These are phyloP conservation scores for Termitomyces sp. DNA, from an alignment of 768 basidiomycete genomes.

Conservation along the genomic window DNA sequence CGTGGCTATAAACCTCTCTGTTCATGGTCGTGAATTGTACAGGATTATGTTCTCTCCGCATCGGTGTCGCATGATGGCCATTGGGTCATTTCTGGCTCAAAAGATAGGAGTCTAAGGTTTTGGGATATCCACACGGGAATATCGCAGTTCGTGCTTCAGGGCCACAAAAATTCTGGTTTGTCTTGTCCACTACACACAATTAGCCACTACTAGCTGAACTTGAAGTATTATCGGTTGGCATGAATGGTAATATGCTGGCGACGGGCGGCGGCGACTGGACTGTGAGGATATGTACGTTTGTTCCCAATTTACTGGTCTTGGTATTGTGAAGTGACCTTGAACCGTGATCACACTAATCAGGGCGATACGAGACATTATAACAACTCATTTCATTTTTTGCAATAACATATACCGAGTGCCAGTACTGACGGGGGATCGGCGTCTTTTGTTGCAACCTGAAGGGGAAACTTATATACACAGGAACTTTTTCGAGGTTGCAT, in stretches of 20 bases:
- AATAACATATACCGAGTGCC: too few relatives aligned
- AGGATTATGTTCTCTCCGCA: slow-evolving; percentile 55
- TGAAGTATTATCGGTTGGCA: slow-evolving; percentile 42
- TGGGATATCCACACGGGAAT: slow-evolving; percentile 73
- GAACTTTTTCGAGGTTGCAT: too few relatives aligned
- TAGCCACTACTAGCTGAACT: neutral
- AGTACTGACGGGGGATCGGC: too few relatives aligned
- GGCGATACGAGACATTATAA: neutral
- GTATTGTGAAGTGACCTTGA: neutral
- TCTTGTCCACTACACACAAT: slow-evolving; percentile 17
- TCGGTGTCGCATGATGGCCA: slow-evolving; percentile 84
- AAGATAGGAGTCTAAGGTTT: slow-evolving; percentile 91
- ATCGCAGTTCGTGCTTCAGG: slow-evolving; percentile 89
- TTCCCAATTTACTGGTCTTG: slow-evolving; percentile 12
- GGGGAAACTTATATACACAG: too few relatives aligned
- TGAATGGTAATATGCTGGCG: slow-evolving; percentile 40
- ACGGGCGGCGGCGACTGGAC: slow-evolving; percentile 49
- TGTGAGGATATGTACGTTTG: slow-evolving; percentile 48
- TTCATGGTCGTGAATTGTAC: slow-evolving; percentile 15
- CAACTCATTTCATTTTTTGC: too few relatives aligned
- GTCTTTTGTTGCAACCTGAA: too few relatives aligned
- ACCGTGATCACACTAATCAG: neutral
- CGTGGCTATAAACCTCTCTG: neutral
- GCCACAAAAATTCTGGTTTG: slow-evolving; percentile 52
- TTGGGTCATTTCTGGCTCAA: too few relatives aligned